Percentiles rank a stretch among this genome's conserved stretches.
Conservation (phyloP, 768 basidiomycete species). For the Royoungia palumana region DNA sequence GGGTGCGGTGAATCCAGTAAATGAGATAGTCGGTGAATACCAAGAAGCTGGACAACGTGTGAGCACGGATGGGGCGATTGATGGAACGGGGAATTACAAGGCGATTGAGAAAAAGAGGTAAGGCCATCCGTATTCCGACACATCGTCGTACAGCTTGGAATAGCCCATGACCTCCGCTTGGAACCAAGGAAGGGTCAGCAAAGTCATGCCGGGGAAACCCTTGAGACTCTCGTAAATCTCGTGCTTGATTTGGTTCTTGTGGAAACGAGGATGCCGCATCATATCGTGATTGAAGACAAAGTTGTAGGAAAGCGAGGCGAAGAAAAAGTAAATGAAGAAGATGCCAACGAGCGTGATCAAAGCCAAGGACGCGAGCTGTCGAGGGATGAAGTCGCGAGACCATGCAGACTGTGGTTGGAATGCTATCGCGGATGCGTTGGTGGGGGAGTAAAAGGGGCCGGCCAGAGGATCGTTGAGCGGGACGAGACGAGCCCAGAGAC, state of each 20-base stretch:
- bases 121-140: slow-evolving; percentile 75
- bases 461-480: slow-evolving; percentile 52
- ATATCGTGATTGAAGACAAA: slow-evolving; percentile 93
- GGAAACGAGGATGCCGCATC: slow-evolving; percentile 93
- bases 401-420: slow-evolving; percentile 60
- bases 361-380: slow-evolving; percentile 72
- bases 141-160: slow-evolving; percentile 70
- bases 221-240: slow-evolving; percentile 76
- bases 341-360: slow-evolving; percentile 78
- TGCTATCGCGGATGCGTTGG: slow-evolving; percentile 39
- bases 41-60: slow-evolving; percentile 51
- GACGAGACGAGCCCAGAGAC: slow-evolving; percentile 69
- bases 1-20: slow-evolving; percentile 93
- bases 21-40: slow-evolving; percentile 89
- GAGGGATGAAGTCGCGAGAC: slow-evolving; percentile 78
- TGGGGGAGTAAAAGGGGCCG: slow-evolving; percentile 26
- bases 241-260: slow-evolving; percentile 77
- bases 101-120: slow-evolving; percentile 68
- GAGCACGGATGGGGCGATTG: neutral
- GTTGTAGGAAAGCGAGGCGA: slow-evolving; percentile 80
- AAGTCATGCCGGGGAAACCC: slow-evolving; percentile 79
- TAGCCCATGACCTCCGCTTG: slow-evolving; percentile 86
- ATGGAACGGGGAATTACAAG: slow-evolving; percentile 45
- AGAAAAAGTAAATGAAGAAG: slow-evolving; percentile 80
- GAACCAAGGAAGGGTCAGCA: slow-evolving; percentile 93